Evolutionary conservation across 2,329 filamentous ascomycete species (phyloP).

Genomic region (Pseudogymnoascus sp.): DNA sequence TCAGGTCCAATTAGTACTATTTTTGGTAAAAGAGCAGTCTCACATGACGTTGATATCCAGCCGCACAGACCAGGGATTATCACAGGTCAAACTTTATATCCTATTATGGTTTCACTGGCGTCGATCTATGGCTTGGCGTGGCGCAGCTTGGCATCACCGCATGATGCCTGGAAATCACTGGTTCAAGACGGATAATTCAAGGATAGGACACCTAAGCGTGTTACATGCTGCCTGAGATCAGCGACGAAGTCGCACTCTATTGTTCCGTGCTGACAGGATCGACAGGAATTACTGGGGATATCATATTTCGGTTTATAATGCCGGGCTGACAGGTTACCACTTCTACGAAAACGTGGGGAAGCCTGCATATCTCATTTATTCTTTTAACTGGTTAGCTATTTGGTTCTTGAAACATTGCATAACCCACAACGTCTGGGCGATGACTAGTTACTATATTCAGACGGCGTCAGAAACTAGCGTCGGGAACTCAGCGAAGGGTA

Average conservation of each 20-base stretch:
- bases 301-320: background rate
- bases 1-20: background rate
- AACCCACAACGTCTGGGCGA: background rate
- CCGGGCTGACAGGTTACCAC: background rate
- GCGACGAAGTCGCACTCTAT: background rate
- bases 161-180: background rate
- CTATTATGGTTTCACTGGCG: background rate
- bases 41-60: background rate
- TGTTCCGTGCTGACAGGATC: background rate
- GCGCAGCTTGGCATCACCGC: constrained; percentile 1
- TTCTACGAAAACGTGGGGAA: background rate
- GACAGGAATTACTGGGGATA: background rate
- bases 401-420: background rate
- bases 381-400: background rate
- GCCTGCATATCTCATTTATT: background rate
- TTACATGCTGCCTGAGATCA: background rate
- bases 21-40: background rate
- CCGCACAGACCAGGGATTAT: background rate
- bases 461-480: background rate
- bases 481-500: background rate
- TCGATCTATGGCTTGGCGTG: background rate
- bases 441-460: background rate
- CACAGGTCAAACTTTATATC: background rate
- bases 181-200: background rate
- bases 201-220: background rate